Evolutionary conservation across 164 flowering plant genomes (phyloP), one percentile per base, ranked within the genome.

Genomic region (Vitis rupestris): DNA sequence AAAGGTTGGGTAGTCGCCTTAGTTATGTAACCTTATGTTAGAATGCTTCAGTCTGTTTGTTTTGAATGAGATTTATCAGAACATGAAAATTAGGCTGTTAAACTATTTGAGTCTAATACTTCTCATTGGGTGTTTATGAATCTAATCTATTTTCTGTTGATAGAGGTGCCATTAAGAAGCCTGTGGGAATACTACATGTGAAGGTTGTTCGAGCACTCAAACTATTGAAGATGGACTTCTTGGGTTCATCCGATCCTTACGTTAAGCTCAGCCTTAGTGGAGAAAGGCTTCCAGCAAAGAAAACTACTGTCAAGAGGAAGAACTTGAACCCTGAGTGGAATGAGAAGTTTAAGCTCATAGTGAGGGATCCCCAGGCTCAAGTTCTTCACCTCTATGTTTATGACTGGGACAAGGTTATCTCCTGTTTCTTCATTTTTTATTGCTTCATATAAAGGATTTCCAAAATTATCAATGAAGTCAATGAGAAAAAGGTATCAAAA

Each of bases 301-400:
- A 84, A 76, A 88, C 91, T 4, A 77, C 87, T 10, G 74, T 87
- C 31, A 87, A 85, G 76, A 82, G 74, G 80, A 85, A 78, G 51
- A 89, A 81, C 74, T 66, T 89, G 74, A 87, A 87, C 60, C 93
- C 93, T 5, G 88, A 76, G 60, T 89, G 93, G 93, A 84, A 87
- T 57, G 91, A 88, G 64, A 79, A 84, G 49, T 88, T 88, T 74
- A 85, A 78, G 75, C 80, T 88, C 15, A 70, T 76, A 23, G 88
- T 88, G 37, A 88, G 84, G 77, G 91, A 88, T 53, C 91, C 88
- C 2, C 53, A 77, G 47, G 52, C 87, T 50, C 93, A 88, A 82
- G 82, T 72, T 50, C 83, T 88, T 47, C 78, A 80, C 17, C 27
- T 88, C 27, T 69, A 75, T 70, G 90, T 85, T 74, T 86, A 64